Conservation (phyloP, 768 basidiomycete genomes). For the Pleurotus pulmonarius region DNA sequence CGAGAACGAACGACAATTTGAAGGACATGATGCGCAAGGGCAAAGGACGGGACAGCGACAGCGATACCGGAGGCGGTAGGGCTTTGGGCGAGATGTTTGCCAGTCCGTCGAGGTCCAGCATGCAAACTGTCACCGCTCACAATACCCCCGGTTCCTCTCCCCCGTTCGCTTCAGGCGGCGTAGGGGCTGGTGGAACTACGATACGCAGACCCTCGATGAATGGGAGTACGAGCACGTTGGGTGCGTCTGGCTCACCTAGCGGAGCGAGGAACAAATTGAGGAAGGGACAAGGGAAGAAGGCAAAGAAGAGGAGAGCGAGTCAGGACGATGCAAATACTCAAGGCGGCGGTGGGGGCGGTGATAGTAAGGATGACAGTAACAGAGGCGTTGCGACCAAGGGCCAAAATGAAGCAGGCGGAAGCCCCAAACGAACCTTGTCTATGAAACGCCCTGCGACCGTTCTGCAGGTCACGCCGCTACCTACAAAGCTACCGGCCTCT, state of each 20-base stretch:
- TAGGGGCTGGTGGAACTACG: conserved; percentile 4
- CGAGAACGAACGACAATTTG: conserved; percentile 20
- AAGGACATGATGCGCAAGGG: conserved; percentile 10
- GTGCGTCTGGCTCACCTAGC: neutral
- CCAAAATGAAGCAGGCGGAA: too few species aligned
- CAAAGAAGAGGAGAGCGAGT: neutral
- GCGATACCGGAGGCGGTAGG: neutral
- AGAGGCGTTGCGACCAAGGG: conserved; percentile 7
- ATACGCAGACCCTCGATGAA: conserved; percentile 14
- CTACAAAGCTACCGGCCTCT: too few species aligned
- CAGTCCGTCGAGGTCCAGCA: too few species aligned
- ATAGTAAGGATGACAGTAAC: conserved; percentile 11
- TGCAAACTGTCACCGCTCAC: too few species aligned
- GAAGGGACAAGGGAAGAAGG: neutral
- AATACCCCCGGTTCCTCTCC: too few species aligned
- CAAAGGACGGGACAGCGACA: conserved; percentile 8
- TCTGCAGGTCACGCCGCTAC: too few species aligned
- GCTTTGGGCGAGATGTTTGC: too few species aligned
- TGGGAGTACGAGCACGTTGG: neutral
- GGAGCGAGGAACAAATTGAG: conserved; percentile 7
- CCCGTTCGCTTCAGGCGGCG: too few species aligned
- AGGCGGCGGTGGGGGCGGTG: conserved; percentile 13
- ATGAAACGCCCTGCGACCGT: neutral
- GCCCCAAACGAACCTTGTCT: neutral
- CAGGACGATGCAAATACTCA: conserved; percentile 12